Percentiles rank a stretch among this genome's conserved stretches.
These are phyloP conservation scores for Xylariales sp. DNA, from an alignment of 2,329 filamentous ascomycete species.

Conservation along the genomic window DNA sequence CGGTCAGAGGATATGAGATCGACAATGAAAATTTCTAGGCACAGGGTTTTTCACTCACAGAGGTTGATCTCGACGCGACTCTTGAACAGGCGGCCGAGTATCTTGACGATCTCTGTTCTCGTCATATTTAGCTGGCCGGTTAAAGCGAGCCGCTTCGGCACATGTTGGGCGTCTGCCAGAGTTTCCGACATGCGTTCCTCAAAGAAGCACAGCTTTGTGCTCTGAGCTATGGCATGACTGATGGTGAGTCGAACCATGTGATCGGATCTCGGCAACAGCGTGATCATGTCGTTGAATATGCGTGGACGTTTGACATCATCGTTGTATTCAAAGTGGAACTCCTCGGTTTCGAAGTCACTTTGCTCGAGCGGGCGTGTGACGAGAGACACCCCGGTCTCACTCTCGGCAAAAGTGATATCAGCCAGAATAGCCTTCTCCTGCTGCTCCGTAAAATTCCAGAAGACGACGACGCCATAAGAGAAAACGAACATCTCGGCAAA, in stretches of 20 bases:
- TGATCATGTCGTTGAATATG: conserved; percentile 99
- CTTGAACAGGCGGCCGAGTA: conserved; percentile 90
- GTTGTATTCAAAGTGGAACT: conserved; percentile 99
- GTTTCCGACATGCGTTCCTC: conserved; percentile 96
- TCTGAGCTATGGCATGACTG: conserved; percentile 96
- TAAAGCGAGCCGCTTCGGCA: conserved; percentile 87
- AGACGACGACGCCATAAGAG: conserved; percentile 95
- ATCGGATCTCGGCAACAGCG: conserved; percentile 85
- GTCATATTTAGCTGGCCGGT: conserved; percentile 94
- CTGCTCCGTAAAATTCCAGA: conserved; percentile 97
- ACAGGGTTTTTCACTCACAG: conserved; percentile 70
- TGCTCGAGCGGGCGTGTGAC: conserved; percentile 84
- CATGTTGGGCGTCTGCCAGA: conserved; percentile 91
- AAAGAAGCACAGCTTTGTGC: conserved; percentile 95
- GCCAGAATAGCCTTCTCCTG: conserved; percentile 98
- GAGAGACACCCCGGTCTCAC: conserved; percentile 72
- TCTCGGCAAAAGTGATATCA: conserved; percentile 88
- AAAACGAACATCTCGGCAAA: conserved; percentile 98
- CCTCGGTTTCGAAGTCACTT: conserved; percentile 95
- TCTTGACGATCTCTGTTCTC: conserved; percentile 89
- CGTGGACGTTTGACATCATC: conserved; percentile 84
- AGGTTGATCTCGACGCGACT: conserved; percentile 97
- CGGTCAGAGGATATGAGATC: conserved; percentile 38
- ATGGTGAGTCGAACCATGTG: conserved; percentile 99
- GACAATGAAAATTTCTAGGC: conserved; percentile 9